Evolutionary conservation across 306 rosid species (phyloP).

Genomic region (Pterocarpus santalinus): DNA sequence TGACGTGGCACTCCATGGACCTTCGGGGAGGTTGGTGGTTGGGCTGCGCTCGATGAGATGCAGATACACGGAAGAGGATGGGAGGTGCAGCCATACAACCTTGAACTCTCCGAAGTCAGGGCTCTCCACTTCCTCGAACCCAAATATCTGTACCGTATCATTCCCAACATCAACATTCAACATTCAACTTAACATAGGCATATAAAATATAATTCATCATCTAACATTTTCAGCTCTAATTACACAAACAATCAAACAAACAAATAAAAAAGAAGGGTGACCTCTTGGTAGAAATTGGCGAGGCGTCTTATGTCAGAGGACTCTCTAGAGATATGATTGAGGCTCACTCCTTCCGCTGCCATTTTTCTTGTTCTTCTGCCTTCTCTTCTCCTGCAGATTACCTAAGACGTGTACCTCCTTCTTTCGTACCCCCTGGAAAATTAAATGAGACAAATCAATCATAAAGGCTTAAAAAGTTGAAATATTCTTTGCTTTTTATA

Average conservation of each 20-base stretch:
- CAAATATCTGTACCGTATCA: slow-evolving; percentile 59
- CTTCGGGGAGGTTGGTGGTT: slow-evolving; percentile 71
- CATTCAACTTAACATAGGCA: not conserved
- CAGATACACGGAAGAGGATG: slow-evolving; percentile 56
- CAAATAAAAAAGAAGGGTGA: not conserved
- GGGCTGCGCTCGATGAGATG: slow-evolving; percentile 84
- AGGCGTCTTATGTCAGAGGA: slow-evolving; percentile 73
- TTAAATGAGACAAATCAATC: too few relatives aligned
- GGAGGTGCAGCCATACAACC: slow-evolving; percentile 75
- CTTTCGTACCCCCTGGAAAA: not conserved
- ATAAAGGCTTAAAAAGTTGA: too few relatives aligned
- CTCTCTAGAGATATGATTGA: slow-evolving; percentile 79
- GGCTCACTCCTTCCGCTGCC: slow-evolving; percentile 63
- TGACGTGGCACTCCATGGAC: slow-evolving; percentile 78
- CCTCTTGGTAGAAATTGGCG: slow-evolving; percentile 82
- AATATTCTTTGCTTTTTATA: too few relatives aligned
- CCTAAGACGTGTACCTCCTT: not conserved
- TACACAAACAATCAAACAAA: not conserved
- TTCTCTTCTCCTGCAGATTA: not conserved
- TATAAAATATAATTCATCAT: not conserved
- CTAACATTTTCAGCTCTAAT: not conserved
- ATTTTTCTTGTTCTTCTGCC: slow-evolving; percentile 19
- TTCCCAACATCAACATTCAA: not conserved
- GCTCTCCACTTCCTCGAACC: slow-evolving; percentile 76
- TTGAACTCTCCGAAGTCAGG: slow-evolving; percentile 72